A percentile compares a stretch with the other conserved stretches of the same genome.
These are phyloP conservation scores for Leptomonas pyrrhocoris DNA, from an alignment of 208 protist genomes.

Conservation along the genomic window DNA sequence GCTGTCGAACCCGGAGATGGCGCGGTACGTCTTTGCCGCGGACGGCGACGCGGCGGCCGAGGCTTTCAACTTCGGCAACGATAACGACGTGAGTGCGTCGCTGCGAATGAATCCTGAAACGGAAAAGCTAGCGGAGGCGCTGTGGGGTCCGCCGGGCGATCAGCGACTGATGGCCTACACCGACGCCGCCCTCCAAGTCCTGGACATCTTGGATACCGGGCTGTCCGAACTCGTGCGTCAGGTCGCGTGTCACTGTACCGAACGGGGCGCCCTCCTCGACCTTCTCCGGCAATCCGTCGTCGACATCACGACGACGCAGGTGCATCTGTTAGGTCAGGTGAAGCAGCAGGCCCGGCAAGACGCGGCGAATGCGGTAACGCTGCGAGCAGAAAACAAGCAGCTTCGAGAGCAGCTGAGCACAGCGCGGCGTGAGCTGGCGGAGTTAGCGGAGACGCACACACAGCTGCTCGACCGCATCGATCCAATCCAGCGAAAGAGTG, in stretches of 20 bases:
- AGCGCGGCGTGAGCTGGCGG: slow-evolving; percentile 6
- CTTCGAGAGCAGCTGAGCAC: slow-evolving; percentile 3
- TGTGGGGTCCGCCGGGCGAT: slow-evolving; percentile 47
- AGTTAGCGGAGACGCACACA: slow-evolving; percentile 21
- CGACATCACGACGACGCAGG: slow-evolving; percentile 62
- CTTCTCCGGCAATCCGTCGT: slow-evolving; percentile 66
- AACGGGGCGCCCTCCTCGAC: slow-evolving; percentile 86
- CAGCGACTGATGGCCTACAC: slow-evolving; percentile 64
- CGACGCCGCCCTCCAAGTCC: slow-evolving; percentile 51
- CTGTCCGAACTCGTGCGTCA: slow-evolving; percentile 84
- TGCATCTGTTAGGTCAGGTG: slow-evolving; percentile 64
- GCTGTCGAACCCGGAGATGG: slow-evolving; percentile 62
- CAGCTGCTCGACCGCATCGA: slow-evolving; percentile 36
- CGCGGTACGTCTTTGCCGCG: slow-evolving; percentile 50
- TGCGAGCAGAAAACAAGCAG: slow-evolving; percentile 35
- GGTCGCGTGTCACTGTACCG: slow-evolving; percentile 55
- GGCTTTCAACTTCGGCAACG: background rate
- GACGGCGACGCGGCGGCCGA: slow-evolving; percentile 6
- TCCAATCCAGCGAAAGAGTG: slow-evolving; percentile 58
- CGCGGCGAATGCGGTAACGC: slow-evolving; percentile 31
- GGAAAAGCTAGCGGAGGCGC: background rate
- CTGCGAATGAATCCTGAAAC: slow-evolving; percentile 18
- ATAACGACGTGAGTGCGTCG: background rate
- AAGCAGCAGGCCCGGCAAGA: slow-evolving; percentile 48
- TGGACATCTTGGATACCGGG: slow-evolving; percentile 74